These are phyloP conservation scores for Desmodesmus armatus DNA, from an alignment of 139 green algal genomes.

Conservation along the genomic window DNA sequence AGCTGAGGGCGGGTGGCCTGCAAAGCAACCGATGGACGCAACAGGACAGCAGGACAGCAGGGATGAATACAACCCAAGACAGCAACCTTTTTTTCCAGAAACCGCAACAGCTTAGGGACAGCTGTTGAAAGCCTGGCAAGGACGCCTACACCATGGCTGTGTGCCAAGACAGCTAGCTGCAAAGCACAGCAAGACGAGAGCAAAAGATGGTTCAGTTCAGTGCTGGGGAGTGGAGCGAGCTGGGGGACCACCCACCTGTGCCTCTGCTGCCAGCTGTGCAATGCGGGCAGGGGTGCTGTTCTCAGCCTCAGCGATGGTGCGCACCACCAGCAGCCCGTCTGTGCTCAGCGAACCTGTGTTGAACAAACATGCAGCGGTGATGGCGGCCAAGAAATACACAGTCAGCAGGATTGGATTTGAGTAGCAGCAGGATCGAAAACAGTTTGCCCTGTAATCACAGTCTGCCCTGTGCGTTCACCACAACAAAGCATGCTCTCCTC, in stretches of 20 bases:
- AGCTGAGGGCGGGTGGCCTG: conserved; percentile 73
- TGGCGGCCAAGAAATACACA: too few relatives aligned
- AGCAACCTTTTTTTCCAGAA: too few relatives aligned
- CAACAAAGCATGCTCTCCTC: too few relatives aligned
- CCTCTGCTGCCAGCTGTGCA: conserved; percentile 75
- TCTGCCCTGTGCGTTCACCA: too few relatives aligned
- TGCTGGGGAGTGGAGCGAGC: not conserved
- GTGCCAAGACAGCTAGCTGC: not conserved
- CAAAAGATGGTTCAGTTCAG: not conserved
- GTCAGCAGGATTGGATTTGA: too few relatives aligned
- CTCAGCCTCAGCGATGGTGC: conserved; percentile 51
- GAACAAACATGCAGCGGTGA: too few relatives aligned
- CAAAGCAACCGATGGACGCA: too few relatives aligned
- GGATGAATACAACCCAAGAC: too few relatives aligned
- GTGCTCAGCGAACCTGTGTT: conserved; percentile 62
- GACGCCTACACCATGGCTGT: too few relatives aligned
- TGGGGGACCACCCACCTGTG: conserved; percentile 69
- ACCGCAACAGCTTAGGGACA: too few relatives aligned
- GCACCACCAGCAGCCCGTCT: conserved; percentile 84
- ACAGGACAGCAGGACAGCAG: too few relatives aligned
- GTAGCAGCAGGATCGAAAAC: not conserved
- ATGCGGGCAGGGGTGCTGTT: conserved; percentile 89
- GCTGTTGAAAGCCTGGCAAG: too few relatives aligned
- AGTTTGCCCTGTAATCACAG: not conserved
- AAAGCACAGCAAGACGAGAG: not conserved